Evolutionary conservation across 176 grass and related monocot species (phyloP).

Genomic region (Oryza longistaminata): DNA sequence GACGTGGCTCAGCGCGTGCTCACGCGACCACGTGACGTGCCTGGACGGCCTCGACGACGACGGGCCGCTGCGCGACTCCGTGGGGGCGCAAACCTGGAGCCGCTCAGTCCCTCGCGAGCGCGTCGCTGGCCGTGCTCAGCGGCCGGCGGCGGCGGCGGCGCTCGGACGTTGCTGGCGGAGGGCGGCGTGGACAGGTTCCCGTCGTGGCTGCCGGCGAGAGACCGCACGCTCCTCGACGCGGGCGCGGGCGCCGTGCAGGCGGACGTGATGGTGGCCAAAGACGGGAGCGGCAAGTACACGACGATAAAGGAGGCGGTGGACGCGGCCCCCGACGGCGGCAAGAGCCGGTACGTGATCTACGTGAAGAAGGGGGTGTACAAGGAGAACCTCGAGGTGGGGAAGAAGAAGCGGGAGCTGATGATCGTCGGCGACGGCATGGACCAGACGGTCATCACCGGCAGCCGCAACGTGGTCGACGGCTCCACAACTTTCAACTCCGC

Average conservation of each 20-base stretch:
- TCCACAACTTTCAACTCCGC: constrained; percentile 59
- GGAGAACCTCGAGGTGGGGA: constrained; percentile 54
- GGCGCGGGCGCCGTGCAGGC: constrained; percentile 3
- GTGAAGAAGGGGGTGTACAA: constrained; percentile 63
- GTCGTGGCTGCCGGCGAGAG: constrained; percentile 33
- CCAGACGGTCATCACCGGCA: constrained; percentile 62
- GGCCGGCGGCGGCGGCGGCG: background rate
- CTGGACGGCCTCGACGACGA: constrained; percentile 29
- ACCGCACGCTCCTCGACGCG: constrained; percentile 34
- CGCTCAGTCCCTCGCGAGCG: constrained; percentile 51
- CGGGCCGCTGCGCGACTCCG: background rate
- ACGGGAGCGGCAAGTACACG: constrained; percentile 57
- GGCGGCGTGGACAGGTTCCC: constrained; percentile 11
- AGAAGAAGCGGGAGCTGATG: constrained; percentile 59
- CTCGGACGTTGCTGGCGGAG: constrained; percentile 6
- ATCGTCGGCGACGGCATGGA: constrained; percentile 66
- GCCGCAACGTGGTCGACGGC: constrained; percentile 58
- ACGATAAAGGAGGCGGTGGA: constrained; percentile 59
- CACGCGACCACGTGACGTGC: constrained; percentile 54
- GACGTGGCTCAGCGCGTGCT: constrained; percentile 58
- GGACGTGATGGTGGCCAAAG: constrained; percentile 56
- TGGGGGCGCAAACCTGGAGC: constrained; percentile 23
- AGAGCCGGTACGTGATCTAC: constrained; percentile 53
- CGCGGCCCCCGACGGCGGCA: constrained; percentile 46
- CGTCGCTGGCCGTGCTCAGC: constrained; percentile 58